Percentiles rank a stretch among this genome's conserved stretches.
Evolutionary conservation across 2,329 filamentous ascomycete genomes (phyloP).

Genomic region (Ophiostoma ulmi): DNA sequence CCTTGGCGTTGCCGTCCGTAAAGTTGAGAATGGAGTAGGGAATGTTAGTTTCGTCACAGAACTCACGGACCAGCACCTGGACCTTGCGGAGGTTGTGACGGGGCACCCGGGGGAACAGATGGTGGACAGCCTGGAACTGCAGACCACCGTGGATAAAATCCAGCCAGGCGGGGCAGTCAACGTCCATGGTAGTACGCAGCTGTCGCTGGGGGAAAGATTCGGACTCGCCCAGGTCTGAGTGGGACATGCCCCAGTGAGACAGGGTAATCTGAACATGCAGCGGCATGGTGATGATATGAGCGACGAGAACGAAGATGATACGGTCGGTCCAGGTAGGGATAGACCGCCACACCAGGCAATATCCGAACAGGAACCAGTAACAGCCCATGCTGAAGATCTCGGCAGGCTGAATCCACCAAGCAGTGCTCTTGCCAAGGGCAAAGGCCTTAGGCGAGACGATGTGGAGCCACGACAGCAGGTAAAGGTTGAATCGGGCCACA

Average conservation of each 20-base stretch:
- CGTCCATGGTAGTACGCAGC: slow-evolving; percentile 68
- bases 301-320: slow-evolving; percentile 58
- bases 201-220: slow-evolving; percentile 67
- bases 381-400: slow-evolving; percentile 58
- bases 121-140: slow-evolving; percentile 68
- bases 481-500: slow-evolving; percentile 68
- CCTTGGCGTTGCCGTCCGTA: slow-evolving; percentile 56
- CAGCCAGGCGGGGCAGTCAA: slow-evolving; percentile 66
- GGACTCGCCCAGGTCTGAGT: slow-evolving; percentile 55
- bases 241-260: slow-evolving; percentile 68
- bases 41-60: slow-evolving; percentile 59
- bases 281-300: slow-evolving; percentile 61
- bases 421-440: slow-evolving; percentile 50
- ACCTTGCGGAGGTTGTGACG: slow-evolving; percentile 60
- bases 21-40: slow-evolving; percentile 59
- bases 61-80: slow-evolving; percentile 57
- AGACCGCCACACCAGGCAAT: slow-evolving; percentile 55
- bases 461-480: slow-evolving; percentile 61
- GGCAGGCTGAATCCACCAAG: slow-evolving; percentile 63
- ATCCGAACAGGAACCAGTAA: slow-evolving; percentile 66
- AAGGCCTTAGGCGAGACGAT: slow-evolving; percentile 53
- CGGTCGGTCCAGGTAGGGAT: slow-evolving; percentile 56
- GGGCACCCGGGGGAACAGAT: slow-evolving; percentile 63
- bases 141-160: slow-evolving; percentile 68
- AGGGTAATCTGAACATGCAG: slow-evolving; percentile 69